Percentiles rank a stretch among this genome's conserved stretches.
phyloP scores from a whole-genome alignment of 495 filamentous ascomycete species.

The Aspergillus kassunensis region DNA sequence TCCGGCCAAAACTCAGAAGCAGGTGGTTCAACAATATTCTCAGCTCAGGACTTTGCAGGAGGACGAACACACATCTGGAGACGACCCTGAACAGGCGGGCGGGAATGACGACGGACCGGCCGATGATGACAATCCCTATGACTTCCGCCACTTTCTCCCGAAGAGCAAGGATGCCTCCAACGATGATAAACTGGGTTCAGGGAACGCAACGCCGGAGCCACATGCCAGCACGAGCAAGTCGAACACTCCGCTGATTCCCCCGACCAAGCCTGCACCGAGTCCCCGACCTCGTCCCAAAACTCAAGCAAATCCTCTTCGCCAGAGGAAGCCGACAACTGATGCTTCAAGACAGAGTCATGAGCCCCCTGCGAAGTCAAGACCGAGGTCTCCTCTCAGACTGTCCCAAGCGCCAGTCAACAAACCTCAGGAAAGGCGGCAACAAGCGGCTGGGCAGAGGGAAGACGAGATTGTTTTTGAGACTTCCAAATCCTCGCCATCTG shows the following conservation, averaged over 20 bases:
- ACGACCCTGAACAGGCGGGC: constrained; percentile 38
- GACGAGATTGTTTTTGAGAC: constrained; percentile 23
- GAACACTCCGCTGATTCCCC: constrained; percentile 29
- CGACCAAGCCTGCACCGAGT: constrained; percentile 26
- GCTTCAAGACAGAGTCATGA: constrained; percentile 7
- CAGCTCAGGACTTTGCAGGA: constrained; percentile 43
- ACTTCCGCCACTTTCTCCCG: constrained; percentile 56
- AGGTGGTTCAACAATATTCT: constrained; percentile 42
- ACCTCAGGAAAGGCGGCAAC: neutral
- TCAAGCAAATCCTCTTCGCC: constrained; percentile 35
- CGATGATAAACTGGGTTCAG: constrained; percentile 33
- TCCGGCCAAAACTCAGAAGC: constrained; percentile 42
- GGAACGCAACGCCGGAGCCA: constrained; percentile 38
- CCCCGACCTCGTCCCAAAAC: constrained; percentile 29
- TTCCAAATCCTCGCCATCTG: constrained; percentile 27
- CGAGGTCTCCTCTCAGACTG: constrained; percentile 14
- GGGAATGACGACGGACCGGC: constrained; percentile 43
- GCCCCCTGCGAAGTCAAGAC: constrained; percentile 14
- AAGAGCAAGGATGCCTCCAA: constrained; percentile 33
- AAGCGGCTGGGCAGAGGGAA: constrained; percentile 1
- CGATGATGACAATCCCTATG: constrained; percentile 53
- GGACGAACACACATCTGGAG: constrained; percentile 36
- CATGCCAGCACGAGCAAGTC: constrained; percentile 28
- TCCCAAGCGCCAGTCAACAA: neutral
- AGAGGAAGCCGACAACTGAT: constrained; percentile 27